Base-by-base conservation (phyloP, 768 basidiomycete species). In the Clitopilus hobsonii region DNA sequence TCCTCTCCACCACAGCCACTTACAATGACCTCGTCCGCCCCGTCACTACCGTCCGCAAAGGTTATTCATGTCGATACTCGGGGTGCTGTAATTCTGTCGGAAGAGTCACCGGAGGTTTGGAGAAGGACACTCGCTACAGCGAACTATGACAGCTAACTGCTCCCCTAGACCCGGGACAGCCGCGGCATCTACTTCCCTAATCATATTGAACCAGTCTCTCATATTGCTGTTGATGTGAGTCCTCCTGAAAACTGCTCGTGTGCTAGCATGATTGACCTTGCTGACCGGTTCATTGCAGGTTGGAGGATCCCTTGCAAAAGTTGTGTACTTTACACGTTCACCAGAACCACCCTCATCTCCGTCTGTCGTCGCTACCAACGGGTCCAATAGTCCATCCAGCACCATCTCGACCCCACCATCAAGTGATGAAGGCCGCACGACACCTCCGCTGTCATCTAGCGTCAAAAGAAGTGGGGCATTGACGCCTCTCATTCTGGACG, bases 101-200 rank as follows among this genome's bases (percentile, higher is more conserved):
- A 97, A 71, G 94, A 94, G 67, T 97, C 95, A 3, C 92, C 91
- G 29, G 91, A 94, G 79, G 94, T 94, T 63, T 68, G 85, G 67
- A 45, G 45, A 25, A 52, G 25, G 45, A 5, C 32, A 53, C 53
- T 38, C 45, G 30, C 24, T 57, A 27, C 47, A 52, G 51, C 45
- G 45, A 56, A 49, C 53, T 53, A 56, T 52, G 47, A 51, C 56
- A 22, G 49, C 49, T 54, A 54, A 60, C 54, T 41, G 49, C 57
- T 53, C 36, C 48, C 49, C 14, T 61, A 94, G 93, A 94, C 91
- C 38, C 77, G 94, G 60, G 95, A 98, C 71, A 94, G 92, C 65
- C 80, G 95, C 66, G 96, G 94, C 8, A 98, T 99, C 63, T 98
- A 98, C 73, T 81, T 99, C 27, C 97, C 97, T 53, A 95, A 97